Conservation (phyloP, 768 basidiomycete genomes). For the Kwoniella sp. region DNA sequence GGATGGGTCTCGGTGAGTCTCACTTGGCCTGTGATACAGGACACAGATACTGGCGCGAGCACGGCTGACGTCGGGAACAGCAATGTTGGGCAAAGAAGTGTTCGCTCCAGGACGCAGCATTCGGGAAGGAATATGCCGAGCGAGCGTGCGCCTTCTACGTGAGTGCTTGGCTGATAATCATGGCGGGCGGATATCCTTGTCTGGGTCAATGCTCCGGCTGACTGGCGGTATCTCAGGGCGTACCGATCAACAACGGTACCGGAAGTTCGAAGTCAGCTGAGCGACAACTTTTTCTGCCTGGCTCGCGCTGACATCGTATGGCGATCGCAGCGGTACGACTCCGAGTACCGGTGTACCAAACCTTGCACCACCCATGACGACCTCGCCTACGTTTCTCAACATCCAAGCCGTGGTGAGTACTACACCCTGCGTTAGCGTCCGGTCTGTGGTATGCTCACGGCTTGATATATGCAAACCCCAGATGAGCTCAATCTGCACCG, state of each 20-base stretch:
- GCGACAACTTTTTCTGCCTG: too few relatives aligned
- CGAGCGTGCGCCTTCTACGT: slow-evolving; percentile 25
- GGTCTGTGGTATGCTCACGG: not conserved
- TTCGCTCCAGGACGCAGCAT: slow-evolving; percentile 10
- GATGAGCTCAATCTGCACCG: slow-evolving; percentile 40
- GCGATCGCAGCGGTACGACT: not conserved
- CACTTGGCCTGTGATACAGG: too few relatives aligned
- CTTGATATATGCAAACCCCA: not conserved
- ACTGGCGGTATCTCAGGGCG: too few relatives aligned
- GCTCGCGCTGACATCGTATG: too few relatives aligned
- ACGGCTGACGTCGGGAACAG: too few relatives aligned
- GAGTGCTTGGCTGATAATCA: not conserved
- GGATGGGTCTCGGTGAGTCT: slow-evolving; percentile 29
- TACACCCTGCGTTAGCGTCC: not conserved
- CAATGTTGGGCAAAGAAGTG: slow-evolving; percentile 22
- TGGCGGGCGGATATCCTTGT: too few relatives aligned
- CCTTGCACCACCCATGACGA: slow-evolving; percentile 1
- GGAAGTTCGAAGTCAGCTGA: too few relatives aligned
- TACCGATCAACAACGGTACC: too few relatives aligned
- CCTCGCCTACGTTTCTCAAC: slow-evolving; percentile 8
- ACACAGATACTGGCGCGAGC: too few relatives aligned
- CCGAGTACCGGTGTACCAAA: not conserved
- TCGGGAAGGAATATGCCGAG: slow-evolving; percentile 21
- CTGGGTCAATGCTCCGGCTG: too few relatives aligned
- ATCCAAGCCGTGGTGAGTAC: slow-evolving; percentile 27